Percentiles rank a stretch among this genome's conserved stretches.
Evolutionary conservation across 768 basidiomycete species (phyloP).

Genomic region (Tephrocybe sp.): DNA sequence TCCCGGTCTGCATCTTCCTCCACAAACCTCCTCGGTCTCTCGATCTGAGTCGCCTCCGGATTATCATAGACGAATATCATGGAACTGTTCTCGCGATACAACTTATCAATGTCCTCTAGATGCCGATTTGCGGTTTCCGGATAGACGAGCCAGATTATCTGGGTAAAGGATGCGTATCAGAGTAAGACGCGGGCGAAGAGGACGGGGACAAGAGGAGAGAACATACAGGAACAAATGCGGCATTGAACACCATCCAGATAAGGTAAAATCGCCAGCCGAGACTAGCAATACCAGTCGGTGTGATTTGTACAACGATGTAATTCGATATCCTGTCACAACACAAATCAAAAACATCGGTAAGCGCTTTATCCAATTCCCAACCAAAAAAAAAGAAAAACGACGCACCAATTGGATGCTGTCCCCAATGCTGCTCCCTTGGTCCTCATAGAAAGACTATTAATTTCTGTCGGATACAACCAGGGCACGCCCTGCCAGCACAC

Average conservation of each 20-base stretch:
- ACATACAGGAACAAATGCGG: slow-evolving; percentile 44
- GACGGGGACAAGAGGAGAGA: not conserved
- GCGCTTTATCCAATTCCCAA: not conserved
- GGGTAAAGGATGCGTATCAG: not conserved
- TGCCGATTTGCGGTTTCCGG: slow-evolving; percentile 50
- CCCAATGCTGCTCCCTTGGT: slow-evolving; percentile 48
- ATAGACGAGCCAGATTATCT: slow-evolving; percentile 46
- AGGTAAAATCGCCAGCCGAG: slow-evolving; percentile 49
- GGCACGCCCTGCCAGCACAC: slow-evolving; percentile 54
- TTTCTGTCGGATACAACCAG: slow-evolving; percentile 50
- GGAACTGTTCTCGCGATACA: slow-evolving; percentile 41
- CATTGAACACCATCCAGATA: slow-evolving; percentile 49
- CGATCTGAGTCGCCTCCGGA: slow-evolving; percentile 40
- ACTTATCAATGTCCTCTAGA: slow-evolving; percentile 46
- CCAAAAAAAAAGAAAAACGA: not conserved
- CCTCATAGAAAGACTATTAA: slow-evolving; percentile 48
- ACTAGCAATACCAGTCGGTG: slow-evolving; percentile 41
- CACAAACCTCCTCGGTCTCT: slow-evolving; percentile 40
- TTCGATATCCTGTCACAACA: slow-evolving; percentile 39
- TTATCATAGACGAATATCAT: slow-evolving; percentile 40
- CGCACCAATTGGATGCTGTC: slow-evolving; percentile 46
- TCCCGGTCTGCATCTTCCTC: slow-evolving; percentile 30
- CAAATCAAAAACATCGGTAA: not conserved
- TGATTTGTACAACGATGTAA: slow-evolving; percentile 48
- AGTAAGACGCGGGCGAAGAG: not conserved